Percentiles rank a stretch among this genome's conserved stretches.
These are phyloP conservation scores for Conringia planisiliqua DNA, from an alignment of 345 rosid genomes.

Conservation along the genomic window DNA sequence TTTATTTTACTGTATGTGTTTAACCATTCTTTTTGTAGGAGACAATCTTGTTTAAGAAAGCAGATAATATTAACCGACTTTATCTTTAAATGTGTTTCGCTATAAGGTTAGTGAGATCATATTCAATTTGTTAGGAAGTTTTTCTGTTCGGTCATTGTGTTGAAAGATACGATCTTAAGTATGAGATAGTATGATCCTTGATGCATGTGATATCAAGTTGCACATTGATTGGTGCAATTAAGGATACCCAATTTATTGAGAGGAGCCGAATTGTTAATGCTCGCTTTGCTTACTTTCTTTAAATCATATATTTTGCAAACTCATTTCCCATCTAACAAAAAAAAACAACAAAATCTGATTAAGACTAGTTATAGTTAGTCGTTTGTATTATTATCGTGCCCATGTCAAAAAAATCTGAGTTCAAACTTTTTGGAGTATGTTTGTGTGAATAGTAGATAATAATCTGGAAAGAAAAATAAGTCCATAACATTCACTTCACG, in stretches of 20 bases:
- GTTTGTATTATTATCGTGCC: background rate
- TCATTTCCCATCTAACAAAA: background rate
- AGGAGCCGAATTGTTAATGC: conserved; percentile 23
- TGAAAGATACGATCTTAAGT: background rate
- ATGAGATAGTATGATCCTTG: conserved; percentile 23
- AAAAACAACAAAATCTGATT: background rate
- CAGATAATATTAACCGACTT: background rate
- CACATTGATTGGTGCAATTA: conserved; percentile 32
- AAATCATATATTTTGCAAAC: background rate
- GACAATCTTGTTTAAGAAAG: background rate
- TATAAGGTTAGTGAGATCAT: background rate
- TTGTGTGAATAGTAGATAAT: background rate
- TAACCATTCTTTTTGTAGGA: background rate
- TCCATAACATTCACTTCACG: background rate
- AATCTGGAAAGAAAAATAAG: background rate
- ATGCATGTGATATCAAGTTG: conserved; percentile 34
- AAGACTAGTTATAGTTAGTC: background rate
- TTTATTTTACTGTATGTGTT: background rate
- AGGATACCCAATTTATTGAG: conserved; percentile 27
- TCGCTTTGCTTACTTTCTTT: conserved; percentile 10
- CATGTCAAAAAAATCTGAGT: background rate
- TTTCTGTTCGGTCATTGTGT: background rate
- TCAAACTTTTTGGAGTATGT: background rate
- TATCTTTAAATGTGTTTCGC: background rate
- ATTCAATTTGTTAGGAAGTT: background rate